Evolutionary conservation across 139 green algal species (phyloP).

Genomic region (Coelastrella sp.): DNA sequence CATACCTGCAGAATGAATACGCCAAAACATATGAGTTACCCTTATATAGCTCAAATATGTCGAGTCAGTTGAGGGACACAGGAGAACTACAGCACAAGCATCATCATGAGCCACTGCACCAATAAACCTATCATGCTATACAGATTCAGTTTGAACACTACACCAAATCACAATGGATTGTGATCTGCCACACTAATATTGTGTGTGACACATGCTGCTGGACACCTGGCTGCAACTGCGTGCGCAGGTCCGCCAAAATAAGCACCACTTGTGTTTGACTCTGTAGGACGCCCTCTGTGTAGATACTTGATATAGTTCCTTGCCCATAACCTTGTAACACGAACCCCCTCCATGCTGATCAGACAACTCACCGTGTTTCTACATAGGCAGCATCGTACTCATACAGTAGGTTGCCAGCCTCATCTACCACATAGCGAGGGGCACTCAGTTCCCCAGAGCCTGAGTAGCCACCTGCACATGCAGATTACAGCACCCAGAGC

Average conservation of each 20-base stretch:
- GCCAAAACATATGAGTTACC: constrained; percentile 3
- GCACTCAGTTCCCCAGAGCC: constrained; percentile 26
- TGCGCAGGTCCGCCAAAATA: too few relatives aligned
- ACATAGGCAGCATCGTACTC: constrained; percentile 26
- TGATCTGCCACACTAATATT: too few relatives aligned
- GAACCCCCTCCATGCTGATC: background rate
- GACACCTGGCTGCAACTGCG: too few relatives aligned
- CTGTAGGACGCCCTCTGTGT: too few relatives aligned
- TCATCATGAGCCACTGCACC: background rate
- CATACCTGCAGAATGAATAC: constrained; percentile 71
- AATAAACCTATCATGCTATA: too few relatives aligned
- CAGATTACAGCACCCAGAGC: background rate
- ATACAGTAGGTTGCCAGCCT: constrained; percentile 42
- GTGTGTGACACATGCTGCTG: too few relatives aligned
- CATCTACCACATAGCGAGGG: constrained; percentile 27
- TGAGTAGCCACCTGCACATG: constrained; percentile 25
- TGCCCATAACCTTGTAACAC: background rate
- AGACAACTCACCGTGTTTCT: background rate
- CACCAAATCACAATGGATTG: too few relatives aligned
- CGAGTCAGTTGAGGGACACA: background rate
- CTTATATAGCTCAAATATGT: background rate
- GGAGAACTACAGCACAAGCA: background rate
- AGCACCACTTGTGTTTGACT: too few relatives aligned
- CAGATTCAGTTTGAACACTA: too few relatives aligned
- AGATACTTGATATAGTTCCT: too few relatives aligned